Conservation (phyloP, 2,329 filamentous ascomycete species). For the Aspergillus sp. region DNA sequence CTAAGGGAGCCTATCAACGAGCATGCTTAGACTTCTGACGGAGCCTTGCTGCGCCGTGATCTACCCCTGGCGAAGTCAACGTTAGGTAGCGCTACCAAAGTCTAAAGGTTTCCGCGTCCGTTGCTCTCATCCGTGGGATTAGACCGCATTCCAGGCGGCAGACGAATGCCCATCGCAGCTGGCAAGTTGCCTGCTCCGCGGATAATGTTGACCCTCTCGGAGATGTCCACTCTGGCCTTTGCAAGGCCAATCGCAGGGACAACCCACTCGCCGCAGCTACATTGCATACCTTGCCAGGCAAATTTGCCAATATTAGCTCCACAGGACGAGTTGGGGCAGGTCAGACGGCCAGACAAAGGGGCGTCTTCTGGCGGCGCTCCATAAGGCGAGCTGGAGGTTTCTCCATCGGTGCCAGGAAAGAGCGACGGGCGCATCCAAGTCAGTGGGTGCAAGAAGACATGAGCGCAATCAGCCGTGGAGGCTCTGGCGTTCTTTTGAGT, state of each 20-base stretch:
- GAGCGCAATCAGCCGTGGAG: conserved; percentile 62
- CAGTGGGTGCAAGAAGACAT: conserved; percentile 87
- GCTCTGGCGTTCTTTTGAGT: conserved; percentile 28
- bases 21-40: not conserved
- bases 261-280: conserved; percentile 87
- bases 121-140: conserved; percentile 10
- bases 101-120: conserved; percentile 19
- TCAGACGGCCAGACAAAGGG: conserved; percentile 77
- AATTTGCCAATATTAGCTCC: conserved; percentile 85
- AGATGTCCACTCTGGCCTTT: conserved; percentile 78
- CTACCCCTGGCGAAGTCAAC: not conserved
- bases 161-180: conserved; percentile 38
- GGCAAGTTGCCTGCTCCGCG: conserved; percentile 23
- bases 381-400: conserved; percentile 18
- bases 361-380: conserved; percentile 60
- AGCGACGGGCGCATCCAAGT: conserved; percentile 91
- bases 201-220: conserved; percentile 32
- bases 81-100: not conserved
- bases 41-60: not conserved
- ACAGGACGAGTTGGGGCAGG: conserved; percentile 78
- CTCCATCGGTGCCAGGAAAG: conserved; percentile 33
- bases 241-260: conserved; percentile 87
- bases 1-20: not conserved
- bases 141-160: conserved; percentile 41
- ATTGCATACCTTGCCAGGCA: conserved; percentile 93